These are phyloP conservation scores for Solanum hybrid DNA, from an alignment of 305 asterid species.

Conservation along the genomic window DNA sequence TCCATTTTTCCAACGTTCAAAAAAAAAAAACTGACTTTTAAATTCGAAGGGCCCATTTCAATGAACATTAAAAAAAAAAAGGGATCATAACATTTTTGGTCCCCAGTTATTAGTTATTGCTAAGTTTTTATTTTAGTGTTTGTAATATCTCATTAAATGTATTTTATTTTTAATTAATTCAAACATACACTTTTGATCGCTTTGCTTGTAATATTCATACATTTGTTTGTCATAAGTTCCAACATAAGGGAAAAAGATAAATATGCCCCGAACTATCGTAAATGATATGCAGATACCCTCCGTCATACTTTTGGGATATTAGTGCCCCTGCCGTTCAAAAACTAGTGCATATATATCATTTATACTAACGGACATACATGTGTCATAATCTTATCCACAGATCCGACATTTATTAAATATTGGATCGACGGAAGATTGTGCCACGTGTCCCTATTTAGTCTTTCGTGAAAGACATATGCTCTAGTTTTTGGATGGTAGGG, in stretches of 20 bases:
- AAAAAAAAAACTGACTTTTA: neutral
- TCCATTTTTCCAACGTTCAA: slow-evolving; percentile 17
- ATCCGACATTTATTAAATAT: too few relatives aligned
- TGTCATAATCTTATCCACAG: too few relatives aligned
- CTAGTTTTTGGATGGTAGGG: too few relatives aligned
- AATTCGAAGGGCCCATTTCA: slow-evolving; percentile 3
- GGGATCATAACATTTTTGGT: neutral
- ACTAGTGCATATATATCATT: neutral
- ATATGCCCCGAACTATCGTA: too few relatives aligned
- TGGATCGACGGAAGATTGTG: neutral
- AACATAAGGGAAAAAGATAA: neutral
- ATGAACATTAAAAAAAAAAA: neutral
- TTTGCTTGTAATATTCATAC: neutral
- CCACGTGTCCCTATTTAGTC: too few relatives aligned
- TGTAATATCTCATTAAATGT: neutral
- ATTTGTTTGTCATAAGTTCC: neutral
- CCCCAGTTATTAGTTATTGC: neutral
- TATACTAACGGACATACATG: too few relatives aligned
- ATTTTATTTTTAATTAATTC: neutral
- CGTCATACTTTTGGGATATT: too few relatives aligned
- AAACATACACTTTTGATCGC: neutral
- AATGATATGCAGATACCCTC: too few relatives aligned
- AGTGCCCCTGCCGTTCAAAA: neutral
- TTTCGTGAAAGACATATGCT: neutral
- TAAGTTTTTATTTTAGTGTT: neutral